These are phyloP conservation scores for Trichoderma virens DNA, from an alignment of 495 filamentous ascomycete species.

Conservation along the genomic window DNA sequence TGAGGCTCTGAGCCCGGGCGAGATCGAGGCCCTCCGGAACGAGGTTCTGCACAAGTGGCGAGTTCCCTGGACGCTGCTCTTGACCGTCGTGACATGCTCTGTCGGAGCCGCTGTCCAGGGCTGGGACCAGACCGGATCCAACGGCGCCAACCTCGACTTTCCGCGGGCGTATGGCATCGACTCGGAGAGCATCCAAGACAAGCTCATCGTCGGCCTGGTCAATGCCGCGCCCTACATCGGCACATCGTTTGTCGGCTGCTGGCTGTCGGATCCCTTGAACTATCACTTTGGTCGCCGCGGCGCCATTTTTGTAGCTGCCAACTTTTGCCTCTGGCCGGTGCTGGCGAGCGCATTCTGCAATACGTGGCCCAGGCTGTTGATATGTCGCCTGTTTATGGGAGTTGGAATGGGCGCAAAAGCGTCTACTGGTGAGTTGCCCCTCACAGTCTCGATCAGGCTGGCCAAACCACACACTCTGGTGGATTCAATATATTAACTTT, in stretches of 20 bases:
- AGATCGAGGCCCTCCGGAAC: constrained; percentile 44
- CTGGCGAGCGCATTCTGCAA: constrained; percentile 57
- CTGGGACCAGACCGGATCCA: constrained; percentile 68
- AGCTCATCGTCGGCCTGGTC: constrained; percentile 41
- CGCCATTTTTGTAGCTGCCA: constrained; percentile 57
- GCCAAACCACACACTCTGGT: constrained; percentile 1
- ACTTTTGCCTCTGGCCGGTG: constrained; percentile 56
- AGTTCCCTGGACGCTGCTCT: constrained; percentile 48
- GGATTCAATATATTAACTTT: background rate
- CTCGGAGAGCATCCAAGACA: constrained; percentile 38
- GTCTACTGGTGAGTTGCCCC: constrained; percentile 14
- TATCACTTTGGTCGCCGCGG: constrained; percentile 57
- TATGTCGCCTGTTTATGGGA: constrained; percentile 57
- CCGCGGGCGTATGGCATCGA: constrained; percentile 38
- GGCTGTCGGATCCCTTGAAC: constrained; percentile 67
- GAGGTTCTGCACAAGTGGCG: constrained; percentile 62
- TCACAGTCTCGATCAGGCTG: constrained; percentile 4
- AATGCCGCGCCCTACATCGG: constrained; percentile 47
- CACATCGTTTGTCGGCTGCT: constrained; percentile 48
- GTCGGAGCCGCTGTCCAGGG: constrained; percentile 68
- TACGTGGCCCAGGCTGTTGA: constrained; percentile 54
- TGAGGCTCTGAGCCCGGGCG: constrained; percentile 45
- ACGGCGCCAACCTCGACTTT: constrained; percentile 68
- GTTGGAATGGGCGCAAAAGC: constrained; percentile 64
- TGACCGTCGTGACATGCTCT: constrained; percentile 63